Evolutionary conservation across 208 protist genomes (phyloP).

Genomic region (Giardia duodenalis): DNA sequence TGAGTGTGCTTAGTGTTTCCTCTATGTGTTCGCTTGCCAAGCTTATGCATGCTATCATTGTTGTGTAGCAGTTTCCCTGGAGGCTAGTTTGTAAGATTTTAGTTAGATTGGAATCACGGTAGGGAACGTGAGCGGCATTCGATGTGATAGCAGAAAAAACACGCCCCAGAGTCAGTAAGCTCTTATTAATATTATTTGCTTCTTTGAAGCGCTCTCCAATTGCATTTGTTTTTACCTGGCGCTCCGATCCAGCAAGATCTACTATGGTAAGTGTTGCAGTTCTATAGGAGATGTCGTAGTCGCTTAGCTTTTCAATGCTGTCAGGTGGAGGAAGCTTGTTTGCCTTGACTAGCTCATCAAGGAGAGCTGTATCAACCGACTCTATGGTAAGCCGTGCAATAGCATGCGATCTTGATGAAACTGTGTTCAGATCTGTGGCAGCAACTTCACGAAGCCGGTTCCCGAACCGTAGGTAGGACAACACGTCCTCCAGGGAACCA

Average conservation of each 20-base stretch:
- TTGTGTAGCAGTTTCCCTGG: neutral
- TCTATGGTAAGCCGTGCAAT: neutral
- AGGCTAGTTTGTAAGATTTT: neutral
- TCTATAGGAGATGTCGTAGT: neutral
- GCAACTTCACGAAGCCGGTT: neutral
- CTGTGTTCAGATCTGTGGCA: constrained; percentile 27
- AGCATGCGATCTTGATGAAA: constrained; percentile 34
- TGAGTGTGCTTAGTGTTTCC: neutral
- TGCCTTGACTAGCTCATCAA: too few relatives aligned
- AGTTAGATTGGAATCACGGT: constrained; percentile 24
- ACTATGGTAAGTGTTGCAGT: constrained; percentile 20
- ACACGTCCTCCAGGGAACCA: neutral
- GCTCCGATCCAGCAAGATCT: constrained; percentile 39
- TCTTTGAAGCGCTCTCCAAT: constrained; percentile 28
- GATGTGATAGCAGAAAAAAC: constrained; percentile 9
- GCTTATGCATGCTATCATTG: neutral
- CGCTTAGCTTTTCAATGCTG: neutral
- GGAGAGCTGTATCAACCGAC: neutral
- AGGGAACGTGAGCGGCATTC: neutral
- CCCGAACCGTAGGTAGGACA: neutral
- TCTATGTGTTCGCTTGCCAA: neutral
- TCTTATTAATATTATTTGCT: constrained; percentile 35
- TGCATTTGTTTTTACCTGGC: neutral
- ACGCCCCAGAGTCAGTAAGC: constrained; percentile 16
- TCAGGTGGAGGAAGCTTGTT: too few relatives aligned